These are phyloP conservation scores for Bruguiera sexangula DNA, from an alignment of 345 rosid genomes.

Conservation along the genomic window DNA sequence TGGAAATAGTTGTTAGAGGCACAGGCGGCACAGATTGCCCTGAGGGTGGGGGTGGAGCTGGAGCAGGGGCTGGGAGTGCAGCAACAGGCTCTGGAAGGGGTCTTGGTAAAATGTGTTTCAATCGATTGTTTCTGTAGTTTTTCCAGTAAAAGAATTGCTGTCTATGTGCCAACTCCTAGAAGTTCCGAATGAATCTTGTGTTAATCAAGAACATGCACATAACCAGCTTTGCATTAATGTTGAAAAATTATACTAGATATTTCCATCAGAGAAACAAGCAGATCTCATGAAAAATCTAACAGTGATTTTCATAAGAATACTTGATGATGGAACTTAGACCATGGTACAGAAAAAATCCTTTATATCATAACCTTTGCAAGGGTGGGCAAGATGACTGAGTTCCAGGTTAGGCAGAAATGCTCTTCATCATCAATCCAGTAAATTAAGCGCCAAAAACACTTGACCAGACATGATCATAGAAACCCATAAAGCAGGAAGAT, in stretches of 20 bases:
- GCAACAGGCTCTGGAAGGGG: conserved; percentile 83
- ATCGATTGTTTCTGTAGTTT: conserved; percentile 87
- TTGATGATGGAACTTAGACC: background rate
- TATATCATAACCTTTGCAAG: background rate
- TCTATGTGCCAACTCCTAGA: conserved; percentile 89
- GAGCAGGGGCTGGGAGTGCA: conserved; percentile 39
- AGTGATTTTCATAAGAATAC: background rate
- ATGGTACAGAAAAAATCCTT: background rate
- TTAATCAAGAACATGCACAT: conserved; percentile 10
- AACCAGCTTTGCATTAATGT: background rate
- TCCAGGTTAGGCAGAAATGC: background rate
- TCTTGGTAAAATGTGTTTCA: conserved; percentile 89
- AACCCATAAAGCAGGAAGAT: background rate
- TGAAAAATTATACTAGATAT: background rate
- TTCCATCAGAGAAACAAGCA: background rate
- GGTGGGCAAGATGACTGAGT: background rate
- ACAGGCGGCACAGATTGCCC: conserved; percentile 30
- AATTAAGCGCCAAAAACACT: background rate
- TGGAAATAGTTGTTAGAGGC: conserved; percentile 40
- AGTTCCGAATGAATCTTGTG: conserved; percentile 8
- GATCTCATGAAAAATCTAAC: background rate
- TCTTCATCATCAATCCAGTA: background rate
- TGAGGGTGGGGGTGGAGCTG: conserved; percentile 46
- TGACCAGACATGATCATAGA: background rate
- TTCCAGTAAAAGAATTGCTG: conserved; percentile 98